Evolutionary conservation across 148 eudicot genomes (phyloP).

Genomic region (Chenopodium berlandieri): DNA sequence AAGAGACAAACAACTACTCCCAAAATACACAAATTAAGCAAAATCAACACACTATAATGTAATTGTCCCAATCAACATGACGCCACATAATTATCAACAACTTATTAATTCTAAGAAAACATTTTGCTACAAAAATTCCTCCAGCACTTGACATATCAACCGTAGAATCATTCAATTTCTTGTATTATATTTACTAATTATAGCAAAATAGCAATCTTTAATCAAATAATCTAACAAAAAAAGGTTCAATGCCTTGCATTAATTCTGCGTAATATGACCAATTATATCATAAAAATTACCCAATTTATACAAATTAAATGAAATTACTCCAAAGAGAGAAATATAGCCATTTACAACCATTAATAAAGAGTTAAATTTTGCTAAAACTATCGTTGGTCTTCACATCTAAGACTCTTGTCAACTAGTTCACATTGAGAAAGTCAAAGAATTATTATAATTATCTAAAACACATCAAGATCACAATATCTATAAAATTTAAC

Average conservation of each 20-base stretch:
- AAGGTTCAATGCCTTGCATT: not conserved
- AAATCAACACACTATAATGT: not conserved
- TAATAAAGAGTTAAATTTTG: not conserved
- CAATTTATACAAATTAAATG: not conserved
- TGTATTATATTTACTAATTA: not conserved
- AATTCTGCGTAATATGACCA: not conserved
- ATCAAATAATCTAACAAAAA: too few relatives aligned
- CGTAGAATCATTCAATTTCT: not conserved
- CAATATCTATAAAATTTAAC: not conserved
- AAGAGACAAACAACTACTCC: not conserved
- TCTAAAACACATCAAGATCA: not conserved
- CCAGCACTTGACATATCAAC: constrained; percentile 10
- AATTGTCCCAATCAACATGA: not conserved
- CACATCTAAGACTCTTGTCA: constrained; percentile 5
- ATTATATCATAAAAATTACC: not conserved
- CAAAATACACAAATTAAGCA: not conserved
- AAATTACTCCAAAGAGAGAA: not conserved
- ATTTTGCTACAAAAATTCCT: not conserved
- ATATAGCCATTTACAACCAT: constrained; percentile 1
- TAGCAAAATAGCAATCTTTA: not conserved
- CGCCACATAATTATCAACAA: not conserved
- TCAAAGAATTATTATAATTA: not conserved
- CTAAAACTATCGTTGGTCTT: not conserved
- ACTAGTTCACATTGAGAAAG: constrained; percentile 17
- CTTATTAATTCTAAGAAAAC: not conserved